Conservation (phyloP, 148 eudicot species). For the Cornus kousa region DNA sequence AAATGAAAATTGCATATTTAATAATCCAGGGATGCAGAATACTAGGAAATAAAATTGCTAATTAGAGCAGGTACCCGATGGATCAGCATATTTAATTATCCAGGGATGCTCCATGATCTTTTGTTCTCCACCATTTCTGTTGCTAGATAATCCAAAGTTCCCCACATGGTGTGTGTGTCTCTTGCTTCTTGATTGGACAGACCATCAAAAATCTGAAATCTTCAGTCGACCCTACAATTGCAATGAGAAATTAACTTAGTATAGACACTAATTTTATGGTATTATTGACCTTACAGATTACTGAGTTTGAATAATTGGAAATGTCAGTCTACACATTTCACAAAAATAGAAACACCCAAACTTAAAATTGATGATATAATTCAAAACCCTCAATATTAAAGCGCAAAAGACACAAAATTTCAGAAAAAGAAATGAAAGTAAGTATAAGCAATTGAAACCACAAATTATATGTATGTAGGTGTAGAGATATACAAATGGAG, state of each 20-base stretch:
- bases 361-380: too few relatives aligned
- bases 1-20: too few relatives aligned
- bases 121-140: constrained; percentile 95
- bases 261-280: not conserved
- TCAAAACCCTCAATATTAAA: too few relatives aligned
- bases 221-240: constrained; percentile 69
- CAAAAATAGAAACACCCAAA: not conserved
- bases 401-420: too few relatives aligned
- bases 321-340: not conserved
- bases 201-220: constrained; percentile 95
- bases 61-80: constrained; percentile 32
- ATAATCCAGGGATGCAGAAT: too few relatives aligned
- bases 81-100: constrained; percentile 63
- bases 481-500: too few relatives aligned
- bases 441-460: too few relatives aligned
- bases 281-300: too few relatives aligned
- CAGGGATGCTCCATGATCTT: constrained; percentile 81
- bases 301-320: too few relatives aligned
- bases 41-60: too few relatives aligned
- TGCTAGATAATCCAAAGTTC: constrained; percentile 44
- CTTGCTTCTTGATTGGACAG: constrained; percentile 74
- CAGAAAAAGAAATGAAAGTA: too few relatives aligned
- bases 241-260: not conserved
- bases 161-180: constrained; percentile 65
- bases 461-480: too few relatives aligned